phyloP scores from a whole-genome alignment of 306 rosid genomes.

The Castanospermum australe region DNA sequence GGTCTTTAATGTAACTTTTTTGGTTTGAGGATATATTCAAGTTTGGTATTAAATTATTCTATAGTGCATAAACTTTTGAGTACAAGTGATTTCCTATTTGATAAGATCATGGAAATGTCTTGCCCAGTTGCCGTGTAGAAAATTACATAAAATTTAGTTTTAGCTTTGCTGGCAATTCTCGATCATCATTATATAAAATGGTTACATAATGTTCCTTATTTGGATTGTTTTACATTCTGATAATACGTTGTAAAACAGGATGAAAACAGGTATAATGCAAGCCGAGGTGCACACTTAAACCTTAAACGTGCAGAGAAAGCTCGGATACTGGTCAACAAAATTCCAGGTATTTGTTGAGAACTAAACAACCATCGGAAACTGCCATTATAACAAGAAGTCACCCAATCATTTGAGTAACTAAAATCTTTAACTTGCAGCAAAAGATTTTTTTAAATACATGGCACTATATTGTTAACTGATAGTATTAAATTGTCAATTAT shows the following conservation, averaged over 20 bases:
- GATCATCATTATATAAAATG: neutral
- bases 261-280: constrained; percentile 94
- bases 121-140: neutral
- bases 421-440: neutral
- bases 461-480: neutral
- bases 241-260: constrained; percentile 55
- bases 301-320: constrained; percentile 98
- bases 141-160: neutral
- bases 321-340: constrained; percentile 82
- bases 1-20: neutral
- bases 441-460: neutral
- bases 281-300: constrained; percentile 96
- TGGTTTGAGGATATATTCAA: neutral
- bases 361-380: neutral
- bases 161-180: neutral
- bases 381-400: neutral
- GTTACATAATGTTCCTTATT: neutral
- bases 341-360: constrained; percentile 59
- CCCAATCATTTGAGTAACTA: neutral
- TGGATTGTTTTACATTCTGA: neutral
- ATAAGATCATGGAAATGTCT: neutral
- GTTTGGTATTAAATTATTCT: neutral
- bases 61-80: neutral
- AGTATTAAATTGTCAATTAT: neutral
- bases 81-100: neutral